These are phyloP conservation scores for Boletellus deceptivus DNA, from an alignment of 1,284 basidiomycete genomes.

Conservation along the genomic window DNA sequence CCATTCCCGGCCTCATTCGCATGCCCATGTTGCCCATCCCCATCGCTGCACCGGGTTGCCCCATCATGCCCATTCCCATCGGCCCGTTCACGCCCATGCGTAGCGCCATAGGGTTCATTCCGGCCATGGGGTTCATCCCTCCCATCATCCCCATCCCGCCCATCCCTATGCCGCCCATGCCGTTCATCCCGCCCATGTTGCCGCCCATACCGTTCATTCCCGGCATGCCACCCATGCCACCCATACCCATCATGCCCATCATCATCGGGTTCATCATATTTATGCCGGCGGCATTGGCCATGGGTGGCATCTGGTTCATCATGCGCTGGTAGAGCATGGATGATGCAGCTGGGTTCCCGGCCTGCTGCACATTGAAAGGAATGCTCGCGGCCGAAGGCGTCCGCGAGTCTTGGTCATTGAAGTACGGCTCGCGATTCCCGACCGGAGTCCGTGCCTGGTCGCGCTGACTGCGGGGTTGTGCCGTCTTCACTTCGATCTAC, in stretches of 20 bases:
- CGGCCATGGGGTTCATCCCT: constrained; percentile 36
- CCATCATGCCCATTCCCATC: constrained; percentile 33
- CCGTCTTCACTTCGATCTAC: constrained; percentile 86
- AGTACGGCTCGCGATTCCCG: constrained; percentile 28
- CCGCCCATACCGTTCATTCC: constrained; percentile 25
- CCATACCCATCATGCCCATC: constrained; percentile 37
- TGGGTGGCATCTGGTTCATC: constrained; percentile 52
- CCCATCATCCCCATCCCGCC: constrained; percentile 38
- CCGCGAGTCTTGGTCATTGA: constrained; percentile 34
- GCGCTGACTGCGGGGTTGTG: constrained; percentile 72
- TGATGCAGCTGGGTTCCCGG: constrained; percentile 48
- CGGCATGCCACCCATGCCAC: constrained; percentile 23
- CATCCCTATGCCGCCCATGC: constrained; percentile 37
- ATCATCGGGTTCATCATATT: constrained; percentile 39
- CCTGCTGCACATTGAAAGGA: constrained; percentile 34
- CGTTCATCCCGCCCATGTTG: constrained; percentile 25
- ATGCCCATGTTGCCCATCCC: constrained; percentile 33
- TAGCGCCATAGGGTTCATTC: constrained; percentile 33
- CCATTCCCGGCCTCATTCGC: constrained; percentile 36
- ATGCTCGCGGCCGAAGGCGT: constrained; percentile 30
- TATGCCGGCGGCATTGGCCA: constrained; percentile 34
- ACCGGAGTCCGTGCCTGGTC: constrained; percentile 45
- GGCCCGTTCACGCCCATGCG: constrained; percentile 40
- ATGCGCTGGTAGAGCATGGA: constrained; percentile 57
- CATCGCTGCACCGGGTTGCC: constrained; percentile 29